Evolutionary conservation across 2,329 filamentous ascomycete species (phyloP), one percentile per base, ranked within the genome.

Genomic region (Purpureocillium lavendulum): DNA sequence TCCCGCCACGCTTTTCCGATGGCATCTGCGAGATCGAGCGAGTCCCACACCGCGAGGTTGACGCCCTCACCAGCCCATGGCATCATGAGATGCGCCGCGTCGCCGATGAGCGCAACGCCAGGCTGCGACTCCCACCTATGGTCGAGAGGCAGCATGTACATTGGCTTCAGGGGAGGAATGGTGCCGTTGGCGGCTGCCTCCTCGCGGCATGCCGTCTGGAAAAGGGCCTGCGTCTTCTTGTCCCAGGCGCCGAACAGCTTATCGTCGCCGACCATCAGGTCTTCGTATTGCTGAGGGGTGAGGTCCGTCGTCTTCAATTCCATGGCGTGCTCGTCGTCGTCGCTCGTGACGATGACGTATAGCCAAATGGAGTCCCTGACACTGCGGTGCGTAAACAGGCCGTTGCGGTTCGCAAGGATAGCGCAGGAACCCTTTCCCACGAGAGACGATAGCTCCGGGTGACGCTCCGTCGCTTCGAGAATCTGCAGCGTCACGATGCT

Each of bases 31-130:
- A 77, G 52, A 12, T 67, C 54, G n/a, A 72, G 46, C 0, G 69
- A 59, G 49, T 77, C 73, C 29, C 57, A 52, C 65, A 77, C 68
- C 0, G 66, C 71, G 3, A 66, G 48, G 45, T 77, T 77, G 30
- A 75, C 72, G 1, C 73, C 73, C 36, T 73, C 71, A 3, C 74
- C 73, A 0, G 65, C 66, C 41, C 65, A 69, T 0, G 69, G 67
- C 4, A 64, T 65, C 63, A 73, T 71, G 11, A 75, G 46, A 50
- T 77, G 73, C 7, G 71, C 73, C 1, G 73, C 70, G 46, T 77
- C 73, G 3, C 74, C 74, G 14, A 77, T 52, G 11, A 78, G 52
- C 0, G 74, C 72, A 4, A 67, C 57, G 3, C 70, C 67, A 0
- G 56, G 30, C 4, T 54, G 49, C 10, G 58, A 44, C 5, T 59